These are phyloP conservation scores for Aspergillus sp. DNA, from an alignment of 2,329 filamentous ascomycete species.

Conservation along the genomic window DNA sequence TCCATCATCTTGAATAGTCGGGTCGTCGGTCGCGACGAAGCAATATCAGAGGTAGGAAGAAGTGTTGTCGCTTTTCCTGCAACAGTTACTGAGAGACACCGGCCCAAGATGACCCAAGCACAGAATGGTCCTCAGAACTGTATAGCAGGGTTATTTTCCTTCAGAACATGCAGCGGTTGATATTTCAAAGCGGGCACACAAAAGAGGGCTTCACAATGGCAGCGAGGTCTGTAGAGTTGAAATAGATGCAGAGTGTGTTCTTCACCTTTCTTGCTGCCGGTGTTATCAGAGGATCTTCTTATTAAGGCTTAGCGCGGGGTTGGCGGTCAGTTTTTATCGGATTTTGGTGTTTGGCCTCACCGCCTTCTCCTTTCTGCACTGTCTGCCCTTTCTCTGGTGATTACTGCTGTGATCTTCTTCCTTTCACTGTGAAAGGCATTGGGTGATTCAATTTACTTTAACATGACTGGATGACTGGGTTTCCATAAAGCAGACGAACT, in stretches of 20 bases:
- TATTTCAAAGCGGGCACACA: neutral
- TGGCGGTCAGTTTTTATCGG: conserved; percentile 20
- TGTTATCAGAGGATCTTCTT: conserved; percentile 26
- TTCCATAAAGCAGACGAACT: too few relatives aligned
- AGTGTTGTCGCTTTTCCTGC: conserved; percentile 20
- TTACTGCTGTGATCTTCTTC: too few relatives aligned
- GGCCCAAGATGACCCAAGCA: conserved; percentile 18
- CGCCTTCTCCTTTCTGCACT: conserved; percentile 11
- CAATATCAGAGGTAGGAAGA: conserved; percentile 15
- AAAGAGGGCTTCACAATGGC: neutral
- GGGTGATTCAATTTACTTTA: neutral
- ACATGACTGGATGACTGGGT: too few relatives aligned
- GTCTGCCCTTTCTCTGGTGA: neutral
- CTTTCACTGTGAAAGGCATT: neutral
- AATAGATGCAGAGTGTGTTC: conserved; percentile 20
- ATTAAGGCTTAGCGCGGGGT: conserved; percentile 29
- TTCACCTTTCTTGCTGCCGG: conserved; percentile 15
- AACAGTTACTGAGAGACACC: conserved; percentile 24
- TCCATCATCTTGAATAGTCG: conserved; percentile 64
- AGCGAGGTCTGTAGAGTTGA: neutral
- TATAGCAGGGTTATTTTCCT: conserved; percentile 18
- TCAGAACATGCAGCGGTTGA: conserved; percentile 17
- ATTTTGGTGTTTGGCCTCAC: conserved; percentile 9
- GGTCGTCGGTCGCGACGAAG: neutral
- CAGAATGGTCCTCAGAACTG: conserved; percentile 24